Conservation (phyloP, 805 yeast genomes). For the Yarrowia hollandica region DNA sequence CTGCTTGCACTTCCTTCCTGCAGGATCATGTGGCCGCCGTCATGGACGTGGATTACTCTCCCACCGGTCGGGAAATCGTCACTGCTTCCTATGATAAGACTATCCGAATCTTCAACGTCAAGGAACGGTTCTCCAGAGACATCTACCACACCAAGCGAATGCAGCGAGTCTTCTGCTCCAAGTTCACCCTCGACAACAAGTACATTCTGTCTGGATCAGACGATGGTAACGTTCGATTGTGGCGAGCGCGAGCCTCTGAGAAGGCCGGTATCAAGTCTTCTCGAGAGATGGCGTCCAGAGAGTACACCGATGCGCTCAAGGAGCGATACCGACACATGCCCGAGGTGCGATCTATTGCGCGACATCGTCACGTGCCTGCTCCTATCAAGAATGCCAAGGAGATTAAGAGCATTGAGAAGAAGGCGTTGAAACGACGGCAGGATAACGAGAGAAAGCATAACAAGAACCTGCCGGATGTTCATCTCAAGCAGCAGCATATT, state of each 20-base stretch:
- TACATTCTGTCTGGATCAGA: conserved; percentile 90
- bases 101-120: conserved; percentile 69
- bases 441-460: conserved; percentile 79
- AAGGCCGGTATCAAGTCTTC: conserved; percentile 79
- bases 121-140: conserved; percentile 91
- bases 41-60: conserved; percentile 90
- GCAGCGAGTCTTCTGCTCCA: conserved; percentile 88
- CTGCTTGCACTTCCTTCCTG: conserved; percentile 75
- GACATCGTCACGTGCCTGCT: conserved; percentile 89
- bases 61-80: conserved; percentile 94
- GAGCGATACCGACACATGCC: conserved; percentile 96
- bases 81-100: conserved; percentile 96
- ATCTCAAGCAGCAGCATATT: conserved; percentile 85
- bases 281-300: conserved; percentile 76
- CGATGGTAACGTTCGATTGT: conserved; percentile 90
- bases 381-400: conserved; percentile 87
- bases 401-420: conserved; percentile 72
- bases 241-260: conserved; percentile 88
- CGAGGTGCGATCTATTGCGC: conserved; percentile 81
- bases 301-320: conserved; percentile 87
- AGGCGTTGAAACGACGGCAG: conserved; percentile 75
- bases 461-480: conserved; percentile 48
- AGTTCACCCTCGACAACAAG: conserved; percentile 84
- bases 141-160: conserved; percentile 95
- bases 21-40: conserved; percentile 97